These are phyloP conservation scores for Phanerochaete carnosa DNA, from an alignment of 768 basidiomycete species.

Conservation along the genomic window DNA sequence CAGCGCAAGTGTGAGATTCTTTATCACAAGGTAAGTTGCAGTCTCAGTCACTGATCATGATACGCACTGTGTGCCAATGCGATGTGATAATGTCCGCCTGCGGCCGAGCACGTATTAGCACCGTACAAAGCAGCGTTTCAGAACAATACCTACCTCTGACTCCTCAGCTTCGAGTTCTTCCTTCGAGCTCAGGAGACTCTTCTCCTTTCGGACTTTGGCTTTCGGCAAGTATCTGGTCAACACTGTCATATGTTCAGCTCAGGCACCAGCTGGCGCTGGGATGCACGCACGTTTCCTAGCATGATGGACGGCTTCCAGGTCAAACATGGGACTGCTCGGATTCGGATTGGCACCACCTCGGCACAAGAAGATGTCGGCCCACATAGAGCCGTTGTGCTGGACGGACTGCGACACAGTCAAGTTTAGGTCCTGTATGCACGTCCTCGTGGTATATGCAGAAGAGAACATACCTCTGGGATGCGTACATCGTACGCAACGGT, in stretches of 20 bases:
- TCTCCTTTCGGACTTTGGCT: slow-evolving; percentile 71
- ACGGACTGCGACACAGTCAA: slow-evolving; percentile 48
- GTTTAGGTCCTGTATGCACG: not conserved
- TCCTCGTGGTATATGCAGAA: not conserved
- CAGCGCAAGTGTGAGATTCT: slow-evolving; percentile 88
- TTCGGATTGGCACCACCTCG: slow-evolving; percentile 65
- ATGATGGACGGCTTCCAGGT: slow-evolving; percentile 59
- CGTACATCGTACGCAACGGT: slow-evolving; percentile 55
- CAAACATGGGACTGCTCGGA: slow-evolving; percentile 51
- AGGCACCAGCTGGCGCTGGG: not conserved
- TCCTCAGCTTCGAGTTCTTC: slow-evolving; percentile 36
- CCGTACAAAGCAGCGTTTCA: not conserved
- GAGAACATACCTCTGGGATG: slow-evolving; percentile 58
- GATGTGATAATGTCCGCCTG: slow-evolving; percentile 63
- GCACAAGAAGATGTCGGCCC: slow-evolving; percentile 79
- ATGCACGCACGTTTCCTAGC: slow-evolving; percentile 63
- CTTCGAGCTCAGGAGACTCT: slow-evolving; percentile 63
- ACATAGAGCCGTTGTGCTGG: slow-evolving; percentile 73
- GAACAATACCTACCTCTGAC: slow-evolving; percentile 41
- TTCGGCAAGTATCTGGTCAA: slow-evolving; percentile 83
- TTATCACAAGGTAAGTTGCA: slow-evolving; percentile 9
- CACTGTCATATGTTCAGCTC: slow-evolving; percentile 39
- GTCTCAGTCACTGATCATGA: not conserved
- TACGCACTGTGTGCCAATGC: slow-evolving; percentile 77
- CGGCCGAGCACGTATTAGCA: slow-evolving; percentile 11